Evolutionary conservation across 176 grass and related monocot genomes (phyloP), one percentile per base, ranked within the genome.

Genomic region (Cymbopogon citratus): DNA sequence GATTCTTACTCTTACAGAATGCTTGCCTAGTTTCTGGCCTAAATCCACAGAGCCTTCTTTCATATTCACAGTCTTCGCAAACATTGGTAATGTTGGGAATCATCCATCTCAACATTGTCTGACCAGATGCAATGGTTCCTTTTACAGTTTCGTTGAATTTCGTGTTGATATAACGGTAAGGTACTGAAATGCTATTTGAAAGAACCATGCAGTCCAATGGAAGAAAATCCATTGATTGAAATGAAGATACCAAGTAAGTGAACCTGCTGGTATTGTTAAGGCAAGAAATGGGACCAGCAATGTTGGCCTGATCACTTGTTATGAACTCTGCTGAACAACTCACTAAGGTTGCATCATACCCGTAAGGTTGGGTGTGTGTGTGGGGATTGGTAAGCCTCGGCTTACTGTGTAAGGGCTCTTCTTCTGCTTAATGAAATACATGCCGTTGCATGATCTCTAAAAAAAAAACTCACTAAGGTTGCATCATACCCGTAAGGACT

Each of bases 281-380:
- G 70, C 88, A 93, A 39, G 61, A 49, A 6, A 93, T 34, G 19
- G 88, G 82, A 12, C 88, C 88, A 16, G 31, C 43, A 31, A 87
- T 27, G 7, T 0, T 24, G 26, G 0, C 1, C 6, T 15, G 25
- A 35, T 12, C 16, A 23, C 4, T 39, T 68, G 66, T 18, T 6
- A 10, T 12, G 60, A 68, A 79, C 64, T 75, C 61, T 73, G 64
- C 73, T 44, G 79, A 80, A 71, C 88, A 91, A 3, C 49, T 71
- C 35, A 91, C 38, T 11, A 91, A 11, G 56, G 0, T 77, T 26
- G 82, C 64, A 29, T 27, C 11, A 21, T 14, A 34, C n/a, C n/a
- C n/a, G n/a, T n/a, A n/a, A n/a, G n/a, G n/a, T n/a, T n/a, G n/a
- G n/a, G n/a, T n/a, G n/a, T n/a, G n/a, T n/a, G n/a, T n/a, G n/a